Conservation (phyloP, 176 grass and related monocot species). For the Oryza rufipogon region DNA sequence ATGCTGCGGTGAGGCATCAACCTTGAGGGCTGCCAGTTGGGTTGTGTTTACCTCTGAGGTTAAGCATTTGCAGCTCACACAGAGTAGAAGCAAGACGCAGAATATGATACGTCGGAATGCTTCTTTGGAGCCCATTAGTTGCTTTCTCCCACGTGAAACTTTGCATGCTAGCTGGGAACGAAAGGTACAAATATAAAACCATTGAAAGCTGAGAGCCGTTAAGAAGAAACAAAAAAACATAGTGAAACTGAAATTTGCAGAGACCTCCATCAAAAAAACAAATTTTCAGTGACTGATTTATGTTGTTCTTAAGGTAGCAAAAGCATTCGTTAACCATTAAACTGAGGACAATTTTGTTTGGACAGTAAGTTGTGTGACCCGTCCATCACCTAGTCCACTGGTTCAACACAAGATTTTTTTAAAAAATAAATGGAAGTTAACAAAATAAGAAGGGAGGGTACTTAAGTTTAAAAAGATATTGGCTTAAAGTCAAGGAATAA, state of each 20-base stretch:
- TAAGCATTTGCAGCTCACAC: conserved; percentile 38
- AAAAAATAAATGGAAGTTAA: no score
- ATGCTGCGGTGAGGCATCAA: conserved; percentile 68
- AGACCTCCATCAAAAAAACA: no score
- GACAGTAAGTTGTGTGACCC: no score
- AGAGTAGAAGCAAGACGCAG: conserved; percentile 17
- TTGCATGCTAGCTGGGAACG: neutral
- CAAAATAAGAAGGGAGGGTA: neutral
- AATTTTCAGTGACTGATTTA: neutral
- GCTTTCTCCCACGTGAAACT: neutral
- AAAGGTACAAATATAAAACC: no score
- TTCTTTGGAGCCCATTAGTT: conserved; percentile 45
- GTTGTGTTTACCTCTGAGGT: conserved; percentile 51
- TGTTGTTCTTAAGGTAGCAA: neutral
- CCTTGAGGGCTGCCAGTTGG: conserved; percentile 51
- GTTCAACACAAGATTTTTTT: no score
- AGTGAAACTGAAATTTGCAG: neutral
- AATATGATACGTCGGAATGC: neutral
- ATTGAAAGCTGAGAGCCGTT: neutral
- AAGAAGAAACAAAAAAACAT: neutral
- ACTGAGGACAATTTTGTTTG: neutral
- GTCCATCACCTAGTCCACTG: no score
- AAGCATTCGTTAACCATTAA: neutral
- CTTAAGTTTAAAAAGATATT: neutral
- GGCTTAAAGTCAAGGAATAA: no score